phyloP scores from a whole-genome alignment of 371 early-diverging fungal genomes.

The Mucor circinelloides region DNA sequence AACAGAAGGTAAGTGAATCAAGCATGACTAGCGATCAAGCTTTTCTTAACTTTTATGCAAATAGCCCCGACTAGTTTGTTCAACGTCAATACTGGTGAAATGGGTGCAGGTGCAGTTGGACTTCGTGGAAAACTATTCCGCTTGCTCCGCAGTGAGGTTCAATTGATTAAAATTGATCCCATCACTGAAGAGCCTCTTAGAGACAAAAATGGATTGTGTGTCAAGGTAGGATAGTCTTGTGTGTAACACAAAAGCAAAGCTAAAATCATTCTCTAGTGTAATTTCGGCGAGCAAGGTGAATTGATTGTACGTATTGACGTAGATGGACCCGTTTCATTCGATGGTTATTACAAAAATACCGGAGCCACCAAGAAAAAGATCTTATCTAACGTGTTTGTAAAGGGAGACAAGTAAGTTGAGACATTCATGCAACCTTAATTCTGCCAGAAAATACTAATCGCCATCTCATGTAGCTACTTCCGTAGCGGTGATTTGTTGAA shows the following conservation, averaged over 20 bases:
- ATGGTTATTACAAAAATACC: slow-evolving; percentile 49
- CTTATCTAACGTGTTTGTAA: slow-evolving; percentile 32
- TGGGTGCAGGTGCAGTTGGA: slow-evolving; percentile 60
- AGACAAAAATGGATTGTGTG: slow-evolving; percentile 47
- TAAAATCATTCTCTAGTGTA: slow-evolving; percentile 12
- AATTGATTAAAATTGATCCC: slow-evolving; percentile 41
- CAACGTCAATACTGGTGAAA: slow-evolving; percentile 49
- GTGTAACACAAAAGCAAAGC: background rate
- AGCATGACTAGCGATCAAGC: background rate
- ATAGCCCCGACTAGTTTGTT: slow-evolving; percentile 35
- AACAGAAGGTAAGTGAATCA: slow-evolving; percentile 48
- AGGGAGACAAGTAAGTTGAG: slow-evolving; percentile 26
- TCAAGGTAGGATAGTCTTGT: slow-evolving; percentile 21
- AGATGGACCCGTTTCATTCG: slow-evolving; percentile 21
- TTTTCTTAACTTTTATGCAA: background rate
- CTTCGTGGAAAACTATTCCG: slow-evolving; percentile 34
- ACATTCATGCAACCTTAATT: background rate
- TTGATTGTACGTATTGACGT: slow-evolving; percentile 39
- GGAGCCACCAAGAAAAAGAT: slow-evolving; percentile 54
- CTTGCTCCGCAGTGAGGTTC: slow-evolving; percentile 20
- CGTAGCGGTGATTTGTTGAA: slow-evolving; percentile 71
- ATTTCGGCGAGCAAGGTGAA: slow-evolving; percentile 55
- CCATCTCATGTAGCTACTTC: slow-evolving; percentile 46
- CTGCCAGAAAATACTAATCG: background rate
- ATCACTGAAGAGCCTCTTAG: slow-evolving; percentile 46